phyloP scores from a whole-genome alignment of 371 early-diverging fungal genomes.

The Thermomucor indicae-seudaticae region DNA sequence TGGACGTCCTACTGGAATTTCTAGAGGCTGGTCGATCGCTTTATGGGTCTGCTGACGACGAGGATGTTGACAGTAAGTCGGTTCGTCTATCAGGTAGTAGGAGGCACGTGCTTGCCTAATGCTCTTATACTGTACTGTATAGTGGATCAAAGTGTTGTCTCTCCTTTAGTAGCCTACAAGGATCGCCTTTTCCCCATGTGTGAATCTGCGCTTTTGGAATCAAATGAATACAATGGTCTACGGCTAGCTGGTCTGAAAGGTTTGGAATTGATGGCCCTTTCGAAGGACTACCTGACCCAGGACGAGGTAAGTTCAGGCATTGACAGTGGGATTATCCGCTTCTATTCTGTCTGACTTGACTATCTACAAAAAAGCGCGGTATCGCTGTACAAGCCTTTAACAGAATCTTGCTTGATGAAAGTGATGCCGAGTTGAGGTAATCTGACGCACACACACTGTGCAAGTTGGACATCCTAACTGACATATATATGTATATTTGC shows the following conservation, averaged over 20 bases:
- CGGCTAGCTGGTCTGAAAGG: constrained; percentile 67
- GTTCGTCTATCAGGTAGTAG: no score
- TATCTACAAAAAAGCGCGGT: constrained; percentile 28
- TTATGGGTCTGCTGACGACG: constrained; percentile 52
- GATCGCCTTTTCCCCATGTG: constrained; percentile 67
- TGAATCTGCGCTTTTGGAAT: constrained; percentile 45
- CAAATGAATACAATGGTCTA: constrained; percentile 71
- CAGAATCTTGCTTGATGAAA: constrained; percentile 47
- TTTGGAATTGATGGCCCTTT: constrained; percentile 58
- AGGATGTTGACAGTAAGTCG: constrained; percentile 30
- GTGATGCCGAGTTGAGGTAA: constrained; percentile 51
- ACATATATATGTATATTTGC: no score
- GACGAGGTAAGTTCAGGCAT: constrained; percentile 42
- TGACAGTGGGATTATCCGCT: not conserved
- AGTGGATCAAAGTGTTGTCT: constrained; percentile 41
- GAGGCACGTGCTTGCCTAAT: not conserved
- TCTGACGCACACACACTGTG: not conserved
- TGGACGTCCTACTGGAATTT: constrained; percentile 67
- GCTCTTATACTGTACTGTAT: not conserved
- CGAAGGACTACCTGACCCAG: constrained; percentile 48
- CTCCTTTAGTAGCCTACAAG: constrained; percentile 61
- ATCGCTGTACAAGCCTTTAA: constrained; percentile 57
- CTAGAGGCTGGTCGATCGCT: constrained; percentile 57
- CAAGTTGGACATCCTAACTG: no score
- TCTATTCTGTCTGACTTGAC: not conserved